Evolutionary conservation across 768 basidiomycete genomes (phyloP), one percentile per base, ranked within the genome.

Genomic region (Trametes gibbosa): DNA sequence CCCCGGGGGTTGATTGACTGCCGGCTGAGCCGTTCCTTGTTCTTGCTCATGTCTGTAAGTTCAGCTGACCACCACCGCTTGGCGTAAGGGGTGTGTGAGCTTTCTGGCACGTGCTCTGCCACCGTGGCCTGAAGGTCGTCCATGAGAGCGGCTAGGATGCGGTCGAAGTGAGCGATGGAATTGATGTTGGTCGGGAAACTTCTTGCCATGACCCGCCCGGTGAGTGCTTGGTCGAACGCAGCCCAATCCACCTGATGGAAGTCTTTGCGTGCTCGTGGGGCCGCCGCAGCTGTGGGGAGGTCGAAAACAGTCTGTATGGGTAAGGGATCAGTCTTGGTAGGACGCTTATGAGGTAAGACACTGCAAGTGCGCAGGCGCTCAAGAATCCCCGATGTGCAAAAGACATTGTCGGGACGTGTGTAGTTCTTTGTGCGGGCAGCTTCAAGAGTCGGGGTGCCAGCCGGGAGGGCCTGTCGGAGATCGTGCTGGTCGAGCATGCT

Each of bases 401-500:
- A 82, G 0, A 82, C 74, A 51, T 83, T 82, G 66, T 82, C 78
- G 4, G 73, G 70, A 10, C 75, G 50, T 5, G 75, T 74, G 48
- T 66, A 69, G 54, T 76, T 78, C 16, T 73, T 71, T 0, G 76
- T 70, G 1, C 25, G 48, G 0, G 37, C 46, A 0, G 72, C 64
- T 19, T 73, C 40, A 0, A 82, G 68, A 0, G 76, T 84, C 0
- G 77, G 77, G 0, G 68, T 65, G 0, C 66, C 67, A 9, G 65
- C 53, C 0, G 73, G 75, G 0, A 83, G 72, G 0, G 68, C 55
- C 75, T 77, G 75, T 0, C 57, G 7, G 66, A 83, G 69, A 0
- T 63, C 59, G 50, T 72, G 49, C 0, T 62, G 62, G 0, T 52
- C 60, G 0, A 75, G 16, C 2, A 73, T 19, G 9, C 70, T 48